Evolutionary conservation across 352 stramenopile species (phyloP).

Genomic region (Pythium phragmitis): DNA sequence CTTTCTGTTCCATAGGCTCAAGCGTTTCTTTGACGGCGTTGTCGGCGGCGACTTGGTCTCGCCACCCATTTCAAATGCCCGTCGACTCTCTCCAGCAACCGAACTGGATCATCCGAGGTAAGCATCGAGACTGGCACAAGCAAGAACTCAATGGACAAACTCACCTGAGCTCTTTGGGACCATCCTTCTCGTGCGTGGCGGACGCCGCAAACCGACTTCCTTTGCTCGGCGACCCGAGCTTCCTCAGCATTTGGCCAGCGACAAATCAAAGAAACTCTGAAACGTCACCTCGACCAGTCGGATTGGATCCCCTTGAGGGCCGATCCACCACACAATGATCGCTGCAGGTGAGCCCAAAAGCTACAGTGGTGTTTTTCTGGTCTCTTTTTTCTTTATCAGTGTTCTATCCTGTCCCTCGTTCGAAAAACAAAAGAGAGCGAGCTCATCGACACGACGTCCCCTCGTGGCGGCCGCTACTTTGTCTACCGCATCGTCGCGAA

Average conservation of each 20-base stretch:
- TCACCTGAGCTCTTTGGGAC: constrained; percentile 8
- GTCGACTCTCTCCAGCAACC: neutral
- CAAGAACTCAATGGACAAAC: neutral
- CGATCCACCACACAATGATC: neutral
- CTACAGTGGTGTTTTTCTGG: too few species aligned
- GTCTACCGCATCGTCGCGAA: too few species aligned
- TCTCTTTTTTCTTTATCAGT: too few species aligned
- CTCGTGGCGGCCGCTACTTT: too few species aligned
- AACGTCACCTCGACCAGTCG: neutral
- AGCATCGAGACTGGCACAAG: neutral
- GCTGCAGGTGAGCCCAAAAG: too few species aligned
- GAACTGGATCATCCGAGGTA: neutral
- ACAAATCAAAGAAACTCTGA: neutral
- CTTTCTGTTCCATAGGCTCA: constrained; percentile 18
- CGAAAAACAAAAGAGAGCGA: too few species aligned
- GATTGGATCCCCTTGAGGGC: neutral
- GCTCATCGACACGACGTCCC: too few species aligned
- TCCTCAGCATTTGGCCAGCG: constrained; percentile 14
- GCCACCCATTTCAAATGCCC: neutral
- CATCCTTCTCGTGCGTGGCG: neutral
- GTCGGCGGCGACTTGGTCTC: neutral
- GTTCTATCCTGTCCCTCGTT: too few species aligned
- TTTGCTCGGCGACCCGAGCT: constrained; percentile 18
- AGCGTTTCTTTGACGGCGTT: constrained; percentile 6
- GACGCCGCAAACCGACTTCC: constrained; percentile 17